Percentiles rank a stretch among this genome's conserved stretches.
These are phyloP conservation scores for Periglandula ipomoeae DNA, from an alignment of 2,329 filamentous ascomycete genomes.

Conservation along the genomic window DNA sequence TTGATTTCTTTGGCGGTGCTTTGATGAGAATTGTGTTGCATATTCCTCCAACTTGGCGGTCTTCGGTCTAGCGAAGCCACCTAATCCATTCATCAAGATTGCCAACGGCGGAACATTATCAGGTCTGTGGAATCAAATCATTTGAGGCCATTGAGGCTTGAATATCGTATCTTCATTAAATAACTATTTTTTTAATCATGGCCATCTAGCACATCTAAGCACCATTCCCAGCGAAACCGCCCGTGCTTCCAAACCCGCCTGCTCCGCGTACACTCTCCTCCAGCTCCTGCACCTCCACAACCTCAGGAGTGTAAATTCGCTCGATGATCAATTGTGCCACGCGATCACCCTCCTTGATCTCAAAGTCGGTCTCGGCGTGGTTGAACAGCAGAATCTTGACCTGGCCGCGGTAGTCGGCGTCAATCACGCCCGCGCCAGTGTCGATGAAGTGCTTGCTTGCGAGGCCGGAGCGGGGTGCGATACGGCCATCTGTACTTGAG, in stretches of 20 bases:
- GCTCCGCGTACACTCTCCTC: conserved; percentile 85
- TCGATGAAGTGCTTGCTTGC: conserved; percentile 94
- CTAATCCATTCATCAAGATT: no score
- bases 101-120: no score
- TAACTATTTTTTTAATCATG: neutral
- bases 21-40: no score
- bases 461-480: conserved; percentile 84
- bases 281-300: conserved; percentile 79
- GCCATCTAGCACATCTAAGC: neutral
- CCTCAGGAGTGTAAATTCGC: conserved; percentile 86
- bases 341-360: conserved; percentile 75
- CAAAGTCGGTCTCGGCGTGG: conserved; percentile 73
- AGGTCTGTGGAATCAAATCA: no score
- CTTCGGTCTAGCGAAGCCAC: no score
- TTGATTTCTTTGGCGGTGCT: no score
- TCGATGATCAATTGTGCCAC: conserved; percentile 91
- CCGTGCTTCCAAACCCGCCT: conserved; percentile 88
- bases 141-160: no score
- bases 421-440: conserved; percentile 91
- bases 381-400: conserved; percentile 96
- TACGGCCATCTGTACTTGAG: conserved; percentile 46
- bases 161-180: neutral
- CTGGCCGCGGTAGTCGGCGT: conserved; percentile 91
- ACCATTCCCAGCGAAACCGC: conserved; percentile 22
- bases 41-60: no score